Evolutionary conservation across 1,284 basidiomycete species (phyloP), one percentile per base, ranked within the genome.

Genomic region (Apiotrichum sp.): DNA sequence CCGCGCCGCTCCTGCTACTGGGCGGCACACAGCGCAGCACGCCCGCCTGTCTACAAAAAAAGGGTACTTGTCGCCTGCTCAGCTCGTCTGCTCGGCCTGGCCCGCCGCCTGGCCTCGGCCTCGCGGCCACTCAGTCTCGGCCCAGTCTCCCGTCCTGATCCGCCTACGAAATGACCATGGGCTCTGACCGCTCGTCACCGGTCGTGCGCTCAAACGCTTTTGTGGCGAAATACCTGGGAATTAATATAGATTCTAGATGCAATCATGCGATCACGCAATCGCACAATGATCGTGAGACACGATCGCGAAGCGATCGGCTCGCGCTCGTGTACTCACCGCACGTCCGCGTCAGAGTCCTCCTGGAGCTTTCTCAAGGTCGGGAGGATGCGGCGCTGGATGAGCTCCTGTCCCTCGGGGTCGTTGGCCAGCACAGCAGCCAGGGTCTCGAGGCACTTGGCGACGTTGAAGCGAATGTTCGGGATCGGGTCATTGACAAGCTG

Each of bases 381-480:
- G 22, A 89, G 73, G 64, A 98, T 84, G 73, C 85, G 85, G 65
- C 85, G 80, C 65, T 82, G 81, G 45, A 88, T 81, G 55, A 95
- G 81, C 63, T 86, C 83, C 59, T 81, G 82, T 8, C 93, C 93
- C 56, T 90, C 89, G 3, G 84, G 77, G 35, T 78, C 76, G 34
- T 80, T 80, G 32, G 74, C 83, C 59, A 91, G 86, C 1, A 88
- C 84, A 16, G 79, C 79, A 0, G 89, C 88, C 53, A 97, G 80
- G 32, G 89, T 85, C 78, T 97, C 92, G 65, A 96, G 80, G 16
- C 89, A 87, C 77, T 98, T 98, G 46, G 93, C 89, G 38, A 98
- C 93, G 74, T 98, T 98, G 83, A 98, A 99, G 44, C 96, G 88
- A 75, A 98, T 98, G 78, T 99, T 99, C 56, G 96, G 96, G 70